phyloP scores from a whole-genome alignment of 805 yeast species.

The Candida orba region DNA sequence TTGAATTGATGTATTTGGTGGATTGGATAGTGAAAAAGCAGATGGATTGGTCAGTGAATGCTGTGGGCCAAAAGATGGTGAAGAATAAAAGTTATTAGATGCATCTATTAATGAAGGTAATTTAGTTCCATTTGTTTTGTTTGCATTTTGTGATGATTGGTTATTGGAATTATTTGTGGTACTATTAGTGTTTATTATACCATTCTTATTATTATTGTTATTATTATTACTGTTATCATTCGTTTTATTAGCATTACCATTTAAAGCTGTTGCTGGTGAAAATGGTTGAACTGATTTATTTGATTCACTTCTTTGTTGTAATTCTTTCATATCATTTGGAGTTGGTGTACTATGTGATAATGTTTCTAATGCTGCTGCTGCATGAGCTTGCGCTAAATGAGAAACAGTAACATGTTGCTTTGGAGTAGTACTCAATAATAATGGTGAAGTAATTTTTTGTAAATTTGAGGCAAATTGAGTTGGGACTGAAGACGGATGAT shows the following conservation, averaged over 20 bases:
- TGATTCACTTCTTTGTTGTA: conserved; percentile 1
- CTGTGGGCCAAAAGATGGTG: conserved; percentile 43
- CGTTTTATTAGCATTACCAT: too few relatives aligned
- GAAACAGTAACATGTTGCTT: conserved; percentile 28
- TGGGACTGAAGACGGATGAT: conserved; percentile 64
- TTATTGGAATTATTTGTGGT: too few relatives aligned
- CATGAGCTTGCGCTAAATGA: conserved; percentile 24
- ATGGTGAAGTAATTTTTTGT: conserved; percentile 57
- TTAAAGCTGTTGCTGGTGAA: conserved; percentile 20
- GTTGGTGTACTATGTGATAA: conserved; percentile 12
- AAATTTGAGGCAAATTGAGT: conserved; percentile 63
- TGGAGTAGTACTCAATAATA: conserved; percentile 43
- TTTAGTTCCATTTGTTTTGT: conserved; percentile 6
- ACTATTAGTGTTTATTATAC: too few relatives aligned
- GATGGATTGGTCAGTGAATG: conserved; percentile 23
- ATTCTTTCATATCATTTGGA: conserved; percentile 2
- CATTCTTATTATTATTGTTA: too few relatives aligned
- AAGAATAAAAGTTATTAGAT: conserved; percentile 22
- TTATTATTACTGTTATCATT: too few relatives aligned
- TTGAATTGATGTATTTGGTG: not conserved
- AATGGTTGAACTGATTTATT: conserved; percentile 13
- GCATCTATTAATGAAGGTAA: conserved; percentile 18
- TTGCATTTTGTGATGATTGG: not conserved
- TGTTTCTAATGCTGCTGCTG: conserved; percentile 24
- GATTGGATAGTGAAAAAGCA: conserved; percentile 18